A percentile compares a stretch with the other conserved stretches of the same genome.
phyloP scores from a whole-genome alignment of 352 stramenopile species.

The Pythium insidiosum region DNA sequence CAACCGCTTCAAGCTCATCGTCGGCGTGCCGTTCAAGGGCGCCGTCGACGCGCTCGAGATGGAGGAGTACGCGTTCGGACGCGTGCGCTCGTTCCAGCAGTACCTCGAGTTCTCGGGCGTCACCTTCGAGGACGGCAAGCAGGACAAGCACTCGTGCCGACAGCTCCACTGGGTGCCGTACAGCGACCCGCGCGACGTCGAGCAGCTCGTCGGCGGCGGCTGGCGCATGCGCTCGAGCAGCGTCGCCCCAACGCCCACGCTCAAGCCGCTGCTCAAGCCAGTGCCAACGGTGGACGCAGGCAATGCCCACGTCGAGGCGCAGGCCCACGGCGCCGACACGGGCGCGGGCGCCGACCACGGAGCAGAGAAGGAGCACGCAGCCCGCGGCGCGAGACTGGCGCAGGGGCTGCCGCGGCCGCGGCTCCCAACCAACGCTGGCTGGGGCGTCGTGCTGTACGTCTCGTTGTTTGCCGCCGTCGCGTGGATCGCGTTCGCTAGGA shows the following conservation, averaged over 20 bases:
- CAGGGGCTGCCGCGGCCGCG: neutral
- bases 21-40: conserved; percentile 23
- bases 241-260: too few relatives aligned
- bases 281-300: too few relatives aligned
- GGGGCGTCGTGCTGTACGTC: too few relatives aligned
- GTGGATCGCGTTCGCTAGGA: too few relatives aligned
- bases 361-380: neutral
- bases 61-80: too few relatives aligned
- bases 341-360: conserved; percentile 8
- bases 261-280: too few relatives aligned
- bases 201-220: conserved; percentile 24
- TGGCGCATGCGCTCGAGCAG: too few relatives aligned
- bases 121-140: conserved; percentile 12
- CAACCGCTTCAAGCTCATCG: conserved; percentile 29
- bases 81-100: conserved; percentile 19
- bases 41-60: conserved; percentile 24
- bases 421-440: too few relatives aligned
- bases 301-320: too few relatives aligned
- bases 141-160: conserved; percentile 21
- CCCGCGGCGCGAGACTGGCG: conserved; percentile 1
- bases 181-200: conserved; percentile 16
- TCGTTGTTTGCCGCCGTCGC: too few relatives aligned
- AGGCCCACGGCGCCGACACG: conserved; percentile 10
- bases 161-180: conserved; percentile 43
- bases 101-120: too few relatives aligned